Evolutionary conservation across 257 asterid species (phyloP).

Genomic region (Ligustrum vulgare): DNA sequence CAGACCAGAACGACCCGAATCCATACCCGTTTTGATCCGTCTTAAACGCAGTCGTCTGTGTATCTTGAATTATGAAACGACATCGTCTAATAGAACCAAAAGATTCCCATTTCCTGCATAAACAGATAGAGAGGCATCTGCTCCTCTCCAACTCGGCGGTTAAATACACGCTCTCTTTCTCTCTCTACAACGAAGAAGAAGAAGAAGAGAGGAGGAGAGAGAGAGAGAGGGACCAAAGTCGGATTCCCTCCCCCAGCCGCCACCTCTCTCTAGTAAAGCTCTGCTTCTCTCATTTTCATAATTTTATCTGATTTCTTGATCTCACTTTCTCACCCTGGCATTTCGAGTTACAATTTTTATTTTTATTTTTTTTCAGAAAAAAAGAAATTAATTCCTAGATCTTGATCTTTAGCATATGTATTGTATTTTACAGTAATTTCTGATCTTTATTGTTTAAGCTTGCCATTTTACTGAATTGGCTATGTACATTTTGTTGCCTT

Average conservation of each 20-base stretch:
- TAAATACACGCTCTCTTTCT: slow-evolving; percentile 27
- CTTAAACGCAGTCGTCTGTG: slow-evolving; percentile 14
- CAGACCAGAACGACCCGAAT: slow-evolving; percentile 17
- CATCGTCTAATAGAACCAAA: slow-evolving; percentile 26
- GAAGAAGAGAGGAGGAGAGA: slow-evolving; percentile 16
- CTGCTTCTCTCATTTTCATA: slow-evolving; percentile 17
- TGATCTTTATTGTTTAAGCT: slow-evolving; percentile 37
- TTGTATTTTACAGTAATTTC: slow-evolving; percentile 5
- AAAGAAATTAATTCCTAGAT: slow-evolving; percentile 15
- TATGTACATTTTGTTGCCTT: neutral
- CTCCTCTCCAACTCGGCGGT: slow-evolving; percentile 37
- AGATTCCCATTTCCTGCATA: slow-evolving; percentile 19
- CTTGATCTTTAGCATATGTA: slow-evolving; percentile 25
- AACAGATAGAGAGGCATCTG: slow-evolving; percentile 21
- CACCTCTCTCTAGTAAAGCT: slow-evolving; percentile 41
- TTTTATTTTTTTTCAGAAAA: too few species aligned
- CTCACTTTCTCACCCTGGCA: slow-evolving; percentile 27
- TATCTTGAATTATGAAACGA: slow-evolving; percentile 13
- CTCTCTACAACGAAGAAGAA: slow-evolving; percentile 33
- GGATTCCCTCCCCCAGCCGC: slow-evolving; percentile 26
- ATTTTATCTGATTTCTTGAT: slow-evolving; percentile 36
- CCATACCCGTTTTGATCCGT: slow-evolving; percentile 2
- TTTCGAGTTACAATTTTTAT: neutral
- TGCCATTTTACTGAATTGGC: neutral
- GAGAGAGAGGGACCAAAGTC: slow-evolving; percentile 22